Evolutionary conservation across 108 stramenopile genomes (phyloP).

Genomic region (Ochromonas danica): DNA sequence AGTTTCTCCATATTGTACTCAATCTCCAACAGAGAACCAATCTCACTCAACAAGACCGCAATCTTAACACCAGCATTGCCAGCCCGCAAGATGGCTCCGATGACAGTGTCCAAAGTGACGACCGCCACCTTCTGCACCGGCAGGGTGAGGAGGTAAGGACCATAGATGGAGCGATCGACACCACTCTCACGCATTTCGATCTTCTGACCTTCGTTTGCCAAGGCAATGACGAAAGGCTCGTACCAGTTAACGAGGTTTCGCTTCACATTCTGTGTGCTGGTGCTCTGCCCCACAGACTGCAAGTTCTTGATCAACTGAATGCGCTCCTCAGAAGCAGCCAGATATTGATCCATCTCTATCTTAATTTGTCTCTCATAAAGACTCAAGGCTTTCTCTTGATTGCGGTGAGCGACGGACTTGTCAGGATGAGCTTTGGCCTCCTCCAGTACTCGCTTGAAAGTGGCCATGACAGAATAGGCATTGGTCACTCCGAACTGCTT

Average conservation of each 20-base stretch:
- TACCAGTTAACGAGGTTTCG: slow-evolving; percentile 70
- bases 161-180: slow-evolving; percentile 51
- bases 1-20: slow-evolving; percentile 76
- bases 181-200: slow-evolving; percentile 36
- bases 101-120: slow-evolving; percentile 71
- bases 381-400: too few relatives aligned
- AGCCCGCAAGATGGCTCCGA: slow-evolving; percentile 55
- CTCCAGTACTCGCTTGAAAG: too few relatives aligned
- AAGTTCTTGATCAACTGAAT: neutral
- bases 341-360: neutral
- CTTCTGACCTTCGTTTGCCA: slow-evolving; percentile 66
- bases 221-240: slow-evolving; percentile 63
- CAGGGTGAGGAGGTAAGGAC: slow-evolving; percentile 74
- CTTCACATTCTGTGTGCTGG: slow-evolving; percentile 60
- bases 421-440: too few relatives aligned
- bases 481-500: neutral
- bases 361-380: slow-evolving; percentile 10
- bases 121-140: slow-evolving; percentile 81
- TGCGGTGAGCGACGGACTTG: too few relatives aligned
- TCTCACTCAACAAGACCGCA: slow-evolving; percentile 54
- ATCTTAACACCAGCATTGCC: slow-evolving; percentile 60
- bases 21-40: slow-evolving; percentile 72
- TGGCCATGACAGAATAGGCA: too few relatives aligned
- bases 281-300: neutral
- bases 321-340: neutral